Conservation (phyloP, 2,329 filamentous ascomycete genomes). For the Dactylellina haptotyla region DNA sequence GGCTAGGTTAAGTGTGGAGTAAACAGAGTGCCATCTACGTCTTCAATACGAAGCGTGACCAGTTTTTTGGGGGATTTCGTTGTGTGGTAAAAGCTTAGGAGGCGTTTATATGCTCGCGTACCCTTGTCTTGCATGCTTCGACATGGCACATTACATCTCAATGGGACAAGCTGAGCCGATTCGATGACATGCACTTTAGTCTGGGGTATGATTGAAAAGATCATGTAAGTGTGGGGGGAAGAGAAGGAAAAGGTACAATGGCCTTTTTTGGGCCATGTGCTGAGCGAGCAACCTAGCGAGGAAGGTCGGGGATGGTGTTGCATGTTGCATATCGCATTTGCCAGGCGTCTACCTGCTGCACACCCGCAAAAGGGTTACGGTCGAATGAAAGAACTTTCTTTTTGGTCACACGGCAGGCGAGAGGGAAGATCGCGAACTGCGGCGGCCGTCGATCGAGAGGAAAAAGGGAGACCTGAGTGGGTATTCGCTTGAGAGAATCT, state of each 20-base stretch:
- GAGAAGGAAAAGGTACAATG: too few relatives aligned
- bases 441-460: slow-evolving; percentile 29
- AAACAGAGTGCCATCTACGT: slow-evolving; percentile 37
- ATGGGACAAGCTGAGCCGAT: slow-evolving; percentile 50
- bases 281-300: not conserved
- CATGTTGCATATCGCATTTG: slow-evolving; percentile 27
- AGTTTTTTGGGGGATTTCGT: not conserved
- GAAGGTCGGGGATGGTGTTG: slow-evolving; percentile 22
- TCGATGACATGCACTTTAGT: slow-evolving; percentile 52
- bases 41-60: slow-evolving; percentile 40
- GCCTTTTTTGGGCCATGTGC: slow-evolving; percentile 4
- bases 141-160: slow-evolving; percentile 47
- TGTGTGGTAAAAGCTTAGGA: slow-evolving; percentile 1
- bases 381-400: slow-evolving; percentile 15
- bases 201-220: slow-evolving; percentile 26
- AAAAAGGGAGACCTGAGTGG: not conserved
- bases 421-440: slow-evolving; percentile 41
- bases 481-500: slow-evolving; percentile 8
- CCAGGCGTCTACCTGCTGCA: slow-evolving; percentile 20
- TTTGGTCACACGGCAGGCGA: slow-evolving; percentile 44
- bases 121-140: slow-evolving; percentile 41
- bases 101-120: slow-evolving; percentile 18
- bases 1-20: slow-evolving; percentile 33
- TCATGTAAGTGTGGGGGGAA: slow-evolving; percentile 30
- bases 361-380: not conserved